Base-by-base conservation (phyloP, 441 rosid genomes). In the Euphorbia corollata region DNA sequence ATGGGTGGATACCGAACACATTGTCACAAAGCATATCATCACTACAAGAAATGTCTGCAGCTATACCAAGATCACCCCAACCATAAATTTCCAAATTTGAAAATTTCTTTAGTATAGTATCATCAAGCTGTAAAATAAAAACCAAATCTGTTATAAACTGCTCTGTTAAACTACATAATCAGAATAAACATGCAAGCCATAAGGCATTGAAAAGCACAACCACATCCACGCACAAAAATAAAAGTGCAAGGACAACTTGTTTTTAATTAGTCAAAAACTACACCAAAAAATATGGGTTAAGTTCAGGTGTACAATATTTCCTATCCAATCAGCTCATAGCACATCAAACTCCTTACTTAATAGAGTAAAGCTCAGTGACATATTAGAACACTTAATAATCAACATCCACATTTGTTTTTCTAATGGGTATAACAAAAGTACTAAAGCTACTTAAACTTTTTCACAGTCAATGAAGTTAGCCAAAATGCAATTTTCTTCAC, bases 1-100 rank as follows among this genome's bases (percentile, higher is more conserved):
- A 95, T 6, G 98, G 98, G 71, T 79, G 61, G 23, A 95, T 81
- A 70, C 97, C 91, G 65, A 90, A 95, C 78, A 73, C 54, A 64
- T 82, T 74, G 59, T 83, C 88, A 68, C 72, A 70, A 20, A 76
- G 78, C 85, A 79, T 83, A 75, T 80, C 81, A 73, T 79, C 77
- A 67, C 71, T 70, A 74, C 76, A 67, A 53, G 79, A 75, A 53
- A 67, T 59, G 63, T 74, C 78, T 57, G 64, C 69, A 73, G 67
- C 68, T 65, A 74, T 66, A 77, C 73, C 77, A 74, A 70, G 64
- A 82, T 83, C 85, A 68, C 87, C 93, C 96, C 97, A 94, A 64
- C 97, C 92, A 81, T 87, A 94, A 65, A 77, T 85, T 78, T 83
- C 91, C 79, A 94, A 76, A 43, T 58, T 77, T 61, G 88, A 83